Evolutionary conservation across 1,284 basidiomycete species (phyloP).

Genomic region (Cryptococcus jaspeensis): DNA sequence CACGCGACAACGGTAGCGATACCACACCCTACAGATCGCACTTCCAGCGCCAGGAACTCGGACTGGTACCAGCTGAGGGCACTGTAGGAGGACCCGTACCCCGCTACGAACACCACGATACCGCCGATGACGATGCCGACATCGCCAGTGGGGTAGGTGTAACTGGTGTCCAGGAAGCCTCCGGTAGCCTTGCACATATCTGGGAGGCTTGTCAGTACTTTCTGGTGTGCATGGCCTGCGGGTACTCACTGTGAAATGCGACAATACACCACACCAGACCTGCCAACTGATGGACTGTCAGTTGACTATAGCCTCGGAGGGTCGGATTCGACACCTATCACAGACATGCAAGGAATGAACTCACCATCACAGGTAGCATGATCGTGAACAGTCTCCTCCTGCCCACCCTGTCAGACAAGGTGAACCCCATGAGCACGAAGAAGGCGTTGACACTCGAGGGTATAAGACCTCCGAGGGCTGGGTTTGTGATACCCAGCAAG

Average conservation of each 20-base stretch:
- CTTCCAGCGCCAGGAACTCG: conserved; percentile 43
- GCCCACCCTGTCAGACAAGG: conserved; percentile 42
- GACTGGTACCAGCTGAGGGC: conserved; percentile 45
- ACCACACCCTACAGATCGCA: conserved; percentile 33
- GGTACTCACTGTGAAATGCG: conserved; percentile 37
- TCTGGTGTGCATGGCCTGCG: conserved; percentile 4
- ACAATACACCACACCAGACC: conserved; percentile 35
- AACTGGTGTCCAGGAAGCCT: conserved; percentile 17
- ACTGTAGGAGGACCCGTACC: conserved; percentile 42
- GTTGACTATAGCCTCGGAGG: too few species aligned
- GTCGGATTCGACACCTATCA: too few species aligned
- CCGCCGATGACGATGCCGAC: conserved; percentile 38
- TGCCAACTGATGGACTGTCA: conserved; percentile 4
- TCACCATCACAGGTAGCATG: conserved; percentile 26
- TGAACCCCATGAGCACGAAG: conserved; percentile 36
- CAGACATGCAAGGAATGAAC: too few species aligned
- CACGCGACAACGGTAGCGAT: conserved; percentile 21
- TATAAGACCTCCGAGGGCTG: conserved; percentile 36
- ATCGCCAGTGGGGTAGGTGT: conserved; percentile 19
- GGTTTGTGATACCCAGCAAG: conserved; percentile 42
- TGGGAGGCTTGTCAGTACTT: background rate
- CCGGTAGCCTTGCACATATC: conserved; percentile 10
- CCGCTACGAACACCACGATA: conserved; percentile 37
- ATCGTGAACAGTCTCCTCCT: conserved; percentile 31
- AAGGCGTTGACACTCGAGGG: conserved; percentile 39